Evolutionary conservation across 805 yeast genomes (phyloP), one percentile per base, ranked within the genome.

Genomic region (Debaryomyces prosopidis): DNA sequence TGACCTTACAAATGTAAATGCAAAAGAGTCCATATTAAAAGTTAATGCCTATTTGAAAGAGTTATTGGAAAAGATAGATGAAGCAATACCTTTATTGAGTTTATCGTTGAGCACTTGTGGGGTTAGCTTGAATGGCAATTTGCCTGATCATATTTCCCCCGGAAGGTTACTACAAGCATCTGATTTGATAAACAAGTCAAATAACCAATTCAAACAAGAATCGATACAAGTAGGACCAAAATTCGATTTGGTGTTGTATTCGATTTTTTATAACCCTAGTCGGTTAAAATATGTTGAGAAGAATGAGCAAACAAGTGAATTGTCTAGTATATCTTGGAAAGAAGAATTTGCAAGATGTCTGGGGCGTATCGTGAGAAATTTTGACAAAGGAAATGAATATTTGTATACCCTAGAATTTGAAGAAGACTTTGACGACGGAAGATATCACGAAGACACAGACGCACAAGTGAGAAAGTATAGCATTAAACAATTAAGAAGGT

Each of bases 21-120:
- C 59, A 43, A 59, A 59, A 37, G 71, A 68, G 16, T 72, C 79
- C 3, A 67, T 77, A 2, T 64, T 58, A 32, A 52, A 63, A n/a
- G 80, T 84, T 4, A 82, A 81, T 47, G 56, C 44, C 1, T 75
- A 75, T 43, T 80, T 86, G 69, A 57, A 67, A 10, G 66, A 60
- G 12, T 60, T 86, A 19, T 52, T 83, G 18, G 54, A 53, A 0
- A 70, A 82, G 40, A 82, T 87, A 17, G 87, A 86, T 48, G 85
- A 82, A 44, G 75, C 85, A 0, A 79, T 87, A 23, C 94, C 94
- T 1, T 68, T 85, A 26, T 72, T 87, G 12, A 82, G 81, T 46
- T 65, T 87, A 5, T 79, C 91, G 0, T 60, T 87, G 36, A 76
- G 83, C 1, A 84, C 91, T 1, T 80, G 86, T 8, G 91, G 91